Evolutionary conservation across 1,284 basidiomycete species (phyloP).

Genomic region (Megacollybia platyphylla): DNA sequence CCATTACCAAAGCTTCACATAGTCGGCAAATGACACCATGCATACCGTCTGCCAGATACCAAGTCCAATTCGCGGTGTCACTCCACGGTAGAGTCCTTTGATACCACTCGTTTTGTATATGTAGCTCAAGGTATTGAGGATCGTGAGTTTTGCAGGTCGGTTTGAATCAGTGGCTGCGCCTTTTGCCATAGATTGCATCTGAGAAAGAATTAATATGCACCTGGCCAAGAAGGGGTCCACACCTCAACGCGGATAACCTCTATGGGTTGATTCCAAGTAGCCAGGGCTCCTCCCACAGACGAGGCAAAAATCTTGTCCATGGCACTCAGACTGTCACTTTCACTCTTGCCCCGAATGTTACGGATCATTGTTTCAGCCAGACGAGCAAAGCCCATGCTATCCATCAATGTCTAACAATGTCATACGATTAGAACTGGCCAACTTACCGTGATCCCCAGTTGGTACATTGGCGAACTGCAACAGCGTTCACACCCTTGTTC

Average conservation of each 20-base stretch:
- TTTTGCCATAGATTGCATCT: constrained; percentile 99
- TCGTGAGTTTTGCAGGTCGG: constrained; percentile 84
- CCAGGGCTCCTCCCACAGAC: constrained; percentile 90
- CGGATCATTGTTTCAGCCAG: constrained; percentile 81
- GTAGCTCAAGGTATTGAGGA: constrained; percentile 81
- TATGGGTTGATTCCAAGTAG: constrained; percentile 99
- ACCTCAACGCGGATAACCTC: constrained; percentile 93
- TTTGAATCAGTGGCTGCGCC: constrained; percentile 55
- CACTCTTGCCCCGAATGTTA: constrained; percentile 62
- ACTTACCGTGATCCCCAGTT: constrained; percentile 96
- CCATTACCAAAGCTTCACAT: constrained; percentile 70
- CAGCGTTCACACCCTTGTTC: constrained; percentile 99
- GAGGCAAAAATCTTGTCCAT: constrained; percentile 85
- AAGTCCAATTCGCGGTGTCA: constrained; percentile 91
- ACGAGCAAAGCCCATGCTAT: constrained; percentile 92
- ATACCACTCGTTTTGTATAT: constrained; percentile 96
- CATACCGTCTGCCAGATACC: constrained; percentile 96
- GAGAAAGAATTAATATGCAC: constrained; percentile 6
- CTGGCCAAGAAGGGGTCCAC: constrained; percentile 7
- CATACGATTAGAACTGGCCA: neutral
- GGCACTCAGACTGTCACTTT: constrained; percentile 66
- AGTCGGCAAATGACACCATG: constrained; percentile 97
- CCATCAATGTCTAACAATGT: neutral
- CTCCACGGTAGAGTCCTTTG: constrained; percentile 95
- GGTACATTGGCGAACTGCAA: constrained; percentile 93